A percentile compares a stretch with the other conserved stretches of the same genome.
Evolutionary conservation across 176 grass and related monocot species (phyloP).

Genomic region (Pontederia paniculata): DNA sequence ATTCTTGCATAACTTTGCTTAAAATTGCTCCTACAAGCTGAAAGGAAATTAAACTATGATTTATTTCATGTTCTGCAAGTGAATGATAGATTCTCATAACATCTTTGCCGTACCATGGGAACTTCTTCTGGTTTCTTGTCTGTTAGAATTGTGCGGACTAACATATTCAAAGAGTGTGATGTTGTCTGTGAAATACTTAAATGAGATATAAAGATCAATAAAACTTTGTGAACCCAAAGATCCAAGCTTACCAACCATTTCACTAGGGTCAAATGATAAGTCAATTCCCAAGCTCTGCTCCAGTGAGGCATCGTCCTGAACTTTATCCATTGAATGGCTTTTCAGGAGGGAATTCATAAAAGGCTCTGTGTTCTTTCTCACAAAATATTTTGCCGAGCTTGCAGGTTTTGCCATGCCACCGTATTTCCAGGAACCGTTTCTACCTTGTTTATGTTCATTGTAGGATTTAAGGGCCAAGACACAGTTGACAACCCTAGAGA

Average conservation of each 20-base stretch:
- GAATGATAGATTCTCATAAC: constrained; percentile 2
- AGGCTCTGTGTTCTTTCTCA: constrained; percentile 74
- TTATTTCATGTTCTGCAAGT: constrained; percentile 2
- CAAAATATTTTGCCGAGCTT: constrained; percentile 32
- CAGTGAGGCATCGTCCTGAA: constrained; percentile 35
- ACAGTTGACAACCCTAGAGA: constrained; percentile 70
- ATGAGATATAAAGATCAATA: neutral
- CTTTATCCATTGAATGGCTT: constrained; percentile 60
- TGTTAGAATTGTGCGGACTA: constrained; percentile 52
- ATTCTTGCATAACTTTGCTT: constrained; percentile 71
- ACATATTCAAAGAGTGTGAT: constrained; percentile 54
- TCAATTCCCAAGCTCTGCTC: constrained; percentile 53
- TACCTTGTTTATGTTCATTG: constrained; percentile 53
- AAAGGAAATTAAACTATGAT: constrained; percentile 14
- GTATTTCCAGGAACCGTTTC: constrained; percentile 44
- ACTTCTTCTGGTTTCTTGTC: constrained; percentile 92
- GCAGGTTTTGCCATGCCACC: constrained; percentile 41
- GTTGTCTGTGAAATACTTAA: constrained; percentile 29
- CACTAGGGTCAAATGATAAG: constrained; percentile 45
- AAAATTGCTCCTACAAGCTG: constrained; percentile 79
- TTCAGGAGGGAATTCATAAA: constrained; percentile 53
- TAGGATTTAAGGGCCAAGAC: constrained; percentile 69
- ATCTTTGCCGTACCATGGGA: constrained; percentile 41
- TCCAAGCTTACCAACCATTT: constrained; percentile 39
- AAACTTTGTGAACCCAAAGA: neutral